Percentiles rank a stretch among this genome's conserved stretches.
Evolutionary conservation across 257 asterid genomes (phyloP).

Genomic region (Prunella vulgaris): DNA sequence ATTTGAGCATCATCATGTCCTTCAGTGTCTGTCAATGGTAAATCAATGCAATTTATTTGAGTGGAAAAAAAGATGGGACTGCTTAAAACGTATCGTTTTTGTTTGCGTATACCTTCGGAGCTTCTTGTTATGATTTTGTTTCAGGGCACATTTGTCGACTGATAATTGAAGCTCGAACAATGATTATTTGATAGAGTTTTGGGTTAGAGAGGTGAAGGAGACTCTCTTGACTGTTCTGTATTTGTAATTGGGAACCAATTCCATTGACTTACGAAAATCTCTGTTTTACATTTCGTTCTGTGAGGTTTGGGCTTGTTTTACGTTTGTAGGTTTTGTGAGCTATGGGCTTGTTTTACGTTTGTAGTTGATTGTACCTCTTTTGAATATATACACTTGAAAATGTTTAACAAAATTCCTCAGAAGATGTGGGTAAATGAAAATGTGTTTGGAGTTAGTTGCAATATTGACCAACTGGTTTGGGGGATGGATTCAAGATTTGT

Average conservation of each 20-base stretch:
- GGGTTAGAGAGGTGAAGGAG: background rate
- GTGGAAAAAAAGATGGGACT: background rate
- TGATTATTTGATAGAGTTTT: background rate
- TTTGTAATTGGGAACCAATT: background rate
- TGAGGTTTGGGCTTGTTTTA: background rate
- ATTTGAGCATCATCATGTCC: background rate
- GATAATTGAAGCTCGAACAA: background rate
- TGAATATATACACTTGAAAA: no score
- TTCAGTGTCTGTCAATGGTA: background rate
- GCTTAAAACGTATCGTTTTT: background rate
- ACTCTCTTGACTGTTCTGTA: background rate
- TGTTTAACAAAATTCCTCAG: no score
- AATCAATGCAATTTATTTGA: conserved; percentile 8
- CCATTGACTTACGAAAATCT: background rate
- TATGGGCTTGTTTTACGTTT: background rate
- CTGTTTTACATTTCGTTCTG: background rate
- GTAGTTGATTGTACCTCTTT: no score
- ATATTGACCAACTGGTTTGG: background rate
- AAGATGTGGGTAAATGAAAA: background rate
- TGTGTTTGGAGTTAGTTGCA: background rate
- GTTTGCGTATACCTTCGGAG: background rate
- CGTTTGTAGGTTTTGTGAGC: background rate
- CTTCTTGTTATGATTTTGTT: background rate
- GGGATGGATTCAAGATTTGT: background rate
- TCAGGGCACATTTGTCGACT: background rate